Base-by-base conservation (phyloP, 106 monocot species). In the Dioscorea alata region DNA sequence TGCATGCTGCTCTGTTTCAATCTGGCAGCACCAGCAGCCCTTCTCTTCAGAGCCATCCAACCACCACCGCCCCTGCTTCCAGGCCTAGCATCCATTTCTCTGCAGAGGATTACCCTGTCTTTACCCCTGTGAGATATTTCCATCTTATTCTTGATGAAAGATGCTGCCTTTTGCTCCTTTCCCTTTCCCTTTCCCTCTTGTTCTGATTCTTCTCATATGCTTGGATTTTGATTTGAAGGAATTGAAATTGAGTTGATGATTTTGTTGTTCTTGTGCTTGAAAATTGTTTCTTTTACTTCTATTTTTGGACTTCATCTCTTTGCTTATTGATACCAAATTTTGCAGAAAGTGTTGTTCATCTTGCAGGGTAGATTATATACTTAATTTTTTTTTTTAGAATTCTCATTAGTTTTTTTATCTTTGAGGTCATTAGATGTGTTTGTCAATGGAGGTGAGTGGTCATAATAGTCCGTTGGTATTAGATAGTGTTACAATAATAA, bases 31-130 rank as follows among this genome's bases (percentile, higher is more conserved):
- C 35, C 60, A 66, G 71, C 58, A 59, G 70, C 72, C 76, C 92
- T n/a, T 76, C 81, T 25, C 33, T 63, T 48, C 74, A 77, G 51
- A 60, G 81, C 63, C 33, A 76, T 15, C 86, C 77, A 20, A 23
- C 66, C 19, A 75, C 84, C 21, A 78, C 88, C 6, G 79, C 86
- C 49, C 73, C 83, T 12, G 32, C 85, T 60, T 74, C 85, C 35
- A 69, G 83, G 65, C 64, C 62, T 52, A 42, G 84, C 19, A 57
- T 68, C 60, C 79, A 82, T 59, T 51, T 80, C 66, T 60, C 81
- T 13, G 82, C 74, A 20, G 86, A 78, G 71, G 96, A 97, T 50
- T 97, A 97, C 79, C 96, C 96, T 20, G 89, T 97, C 68, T 97
- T 97, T 74, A 78, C 92, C 5, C 96, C 96, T 62, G 96, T 97